Evolutionary conservation across 495 filamentous ascomycete genomes (phyloP).

Genomic region (Hypoxylon intermedium): DNA sequence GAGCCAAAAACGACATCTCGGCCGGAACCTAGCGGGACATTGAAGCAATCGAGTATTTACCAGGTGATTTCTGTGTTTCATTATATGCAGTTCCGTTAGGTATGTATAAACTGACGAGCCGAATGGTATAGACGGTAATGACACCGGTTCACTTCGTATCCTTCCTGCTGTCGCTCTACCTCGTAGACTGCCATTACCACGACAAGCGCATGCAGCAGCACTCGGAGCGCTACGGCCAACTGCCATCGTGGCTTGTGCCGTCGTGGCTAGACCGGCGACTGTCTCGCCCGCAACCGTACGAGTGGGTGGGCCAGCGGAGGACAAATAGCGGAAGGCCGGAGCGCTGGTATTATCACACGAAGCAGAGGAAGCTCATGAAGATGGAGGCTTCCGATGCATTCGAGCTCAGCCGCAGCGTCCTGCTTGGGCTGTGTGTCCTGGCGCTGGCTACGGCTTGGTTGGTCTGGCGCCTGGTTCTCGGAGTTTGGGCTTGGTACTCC

Average conservation of each 20-base stretch:
- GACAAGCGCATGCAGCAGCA: slow-evolving; percentile 48
- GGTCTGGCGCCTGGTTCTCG: slow-evolving; percentile 37
- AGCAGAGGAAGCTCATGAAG: slow-evolving; percentile 58
- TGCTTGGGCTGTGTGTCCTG: slow-evolving; percentile 44
- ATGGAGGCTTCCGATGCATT: slow-evolving; percentile 62
- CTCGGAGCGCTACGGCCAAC: slow-evolving; percentile 37
- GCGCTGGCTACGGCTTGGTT: slow-evolving; percentile 35
- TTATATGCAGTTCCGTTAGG: no score
- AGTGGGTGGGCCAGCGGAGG: slow-evolving; percentile 30
- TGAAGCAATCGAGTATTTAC: slow-evolving; percentile 44
- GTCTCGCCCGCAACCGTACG: slow-evolving; percentile 45
- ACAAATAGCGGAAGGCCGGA: not conserved
- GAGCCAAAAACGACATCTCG: slow-evolving; percentile 26
- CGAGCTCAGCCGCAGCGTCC: slow-evolving; percentile 50
- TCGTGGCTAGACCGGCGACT: slow-evolving; percentile 50
- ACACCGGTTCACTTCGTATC: slow-evolving; percentile 58
- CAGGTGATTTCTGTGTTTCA: slow-evolving; percentile 37
- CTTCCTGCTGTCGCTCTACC: slow-evolving; percentile 59
- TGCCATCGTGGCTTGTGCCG: slow-evolving; percentile 46
- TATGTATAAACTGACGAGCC: slow-evolving; percentile 19
- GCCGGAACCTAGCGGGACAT: slow-evolving; percentile 7
- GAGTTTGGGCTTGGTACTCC: slow-evolving; percentile 11
- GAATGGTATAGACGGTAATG: slow-evolving; percentile 48
- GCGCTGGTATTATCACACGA: slow-evolving; percentile 57
- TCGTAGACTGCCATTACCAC: slow-evolving; percentile 56